These are phyloP conservation scores for Xylaria venustula DNA, from an alignment of 495 filamentous ascomycete species.

Conservation along the genomic window DNA sequence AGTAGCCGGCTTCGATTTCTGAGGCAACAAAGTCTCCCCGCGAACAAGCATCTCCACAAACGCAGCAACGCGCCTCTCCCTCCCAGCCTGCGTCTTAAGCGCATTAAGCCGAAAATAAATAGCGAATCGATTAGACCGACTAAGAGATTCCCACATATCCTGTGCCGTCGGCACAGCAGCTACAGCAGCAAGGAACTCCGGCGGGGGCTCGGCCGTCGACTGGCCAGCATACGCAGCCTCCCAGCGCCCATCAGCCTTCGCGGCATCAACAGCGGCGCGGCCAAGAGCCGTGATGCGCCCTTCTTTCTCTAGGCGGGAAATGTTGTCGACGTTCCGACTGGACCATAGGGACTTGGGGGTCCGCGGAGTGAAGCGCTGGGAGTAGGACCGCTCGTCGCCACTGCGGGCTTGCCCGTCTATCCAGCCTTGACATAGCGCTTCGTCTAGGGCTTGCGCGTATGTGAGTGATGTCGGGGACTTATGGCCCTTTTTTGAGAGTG, in stretches of 20 bases:
- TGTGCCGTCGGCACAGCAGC: slow-evolving; percentile 18
- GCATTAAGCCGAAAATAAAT: slow-evolving; percentile 24
- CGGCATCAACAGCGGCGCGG: slow-evolving; percentile 47
- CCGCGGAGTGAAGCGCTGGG: slow-evolving; percentile 55
- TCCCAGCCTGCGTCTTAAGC: slow-evolving; percentile 23
- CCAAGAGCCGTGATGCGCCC: slow-evolving; percentile 51
- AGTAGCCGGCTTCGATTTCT: slow-evolving; percentile 12
- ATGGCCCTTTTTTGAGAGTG: slow-evolving; percentile 52
- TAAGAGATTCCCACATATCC: slow-evolving; percentile 13
- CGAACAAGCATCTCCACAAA: slow-evolving; percentile 26
- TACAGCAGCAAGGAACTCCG: slow-evolving; percentile 19
- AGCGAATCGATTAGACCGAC: slow-evolving; percentile 21
- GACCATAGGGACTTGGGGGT: slow-evolving; percentile 56
- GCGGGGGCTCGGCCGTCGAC: slow-evolving; percentile 20
- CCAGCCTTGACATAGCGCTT: slow-evolving; percentile 59
- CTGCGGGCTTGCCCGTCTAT: slow-evolving; percentile 54
- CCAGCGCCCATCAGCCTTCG: slow-evolving; percentile 57
- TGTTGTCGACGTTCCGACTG: slow-evolving; percentile 43
- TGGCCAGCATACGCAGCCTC: slow-evolving; percentile 50
- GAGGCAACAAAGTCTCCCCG: slow-evolving; percentile 16
- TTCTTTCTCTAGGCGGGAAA: slow-evolving; percentile 36
- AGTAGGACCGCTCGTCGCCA: slow-evolving; percentile 38
- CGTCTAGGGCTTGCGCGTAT: slow-evolving; percentile 54
- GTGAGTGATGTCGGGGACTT: slow-evolving; percentile 42
- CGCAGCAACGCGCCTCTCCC: slow-evolving; percentile 20